Conservation (phyloP, 305 asterid species). For the Fraxinus floribunda region DNA sequence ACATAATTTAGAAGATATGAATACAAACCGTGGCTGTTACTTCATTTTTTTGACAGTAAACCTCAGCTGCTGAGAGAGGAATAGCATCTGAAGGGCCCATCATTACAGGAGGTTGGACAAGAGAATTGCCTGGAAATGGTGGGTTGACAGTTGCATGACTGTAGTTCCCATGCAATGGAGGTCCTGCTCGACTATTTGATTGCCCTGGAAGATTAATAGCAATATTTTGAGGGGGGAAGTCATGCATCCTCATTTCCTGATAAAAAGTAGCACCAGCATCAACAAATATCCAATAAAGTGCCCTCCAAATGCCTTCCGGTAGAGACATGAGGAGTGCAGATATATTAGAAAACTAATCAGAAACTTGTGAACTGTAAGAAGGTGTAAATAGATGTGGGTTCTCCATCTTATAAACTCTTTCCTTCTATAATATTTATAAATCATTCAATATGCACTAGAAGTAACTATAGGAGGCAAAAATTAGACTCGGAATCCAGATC, state of each 20-base stretch:
- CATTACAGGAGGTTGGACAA: slow-evolving; percentile 51
- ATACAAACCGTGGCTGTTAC: slow-evolving; percentile 83
- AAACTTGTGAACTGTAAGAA: background rate
- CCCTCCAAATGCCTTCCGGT: background rate
- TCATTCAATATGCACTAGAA: background rate
- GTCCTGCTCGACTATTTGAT: slow-evolving; percentile 48
- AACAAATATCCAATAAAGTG: slow-evolving; percentile 13
- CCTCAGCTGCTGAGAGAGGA: slow-evolving; percentile 64
- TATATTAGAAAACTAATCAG: slow-evolving; percentile 1
- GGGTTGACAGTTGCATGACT: slow-evolving; percentile 58
- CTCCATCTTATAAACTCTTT: background rate
- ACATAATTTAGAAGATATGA: background rate
- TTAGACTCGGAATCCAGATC: background rate
- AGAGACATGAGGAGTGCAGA: background rate
- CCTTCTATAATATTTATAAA: background rate
- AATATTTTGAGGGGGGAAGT: slow-evolving; percentile 53
- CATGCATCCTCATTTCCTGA: slow-evolving; percentile 73
- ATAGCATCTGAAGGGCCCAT: slow-evolving; percentile 70
- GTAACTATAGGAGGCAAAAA: background rate
- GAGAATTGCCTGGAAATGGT: slow-evolving; percentile 56
- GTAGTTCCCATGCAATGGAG: slow-evolving; percentile 58
- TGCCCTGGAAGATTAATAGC: slow-evolving; percentile 57
- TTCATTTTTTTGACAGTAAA: slow-evolving; percentile 87
- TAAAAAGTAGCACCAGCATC: slow-evolving; percentile 24
- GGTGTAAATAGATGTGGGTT: background rate